phyloP scores from a whole-genome alignment of 176 grass and related monocot species.

The Chrysopogon serrulatus region DNA sequence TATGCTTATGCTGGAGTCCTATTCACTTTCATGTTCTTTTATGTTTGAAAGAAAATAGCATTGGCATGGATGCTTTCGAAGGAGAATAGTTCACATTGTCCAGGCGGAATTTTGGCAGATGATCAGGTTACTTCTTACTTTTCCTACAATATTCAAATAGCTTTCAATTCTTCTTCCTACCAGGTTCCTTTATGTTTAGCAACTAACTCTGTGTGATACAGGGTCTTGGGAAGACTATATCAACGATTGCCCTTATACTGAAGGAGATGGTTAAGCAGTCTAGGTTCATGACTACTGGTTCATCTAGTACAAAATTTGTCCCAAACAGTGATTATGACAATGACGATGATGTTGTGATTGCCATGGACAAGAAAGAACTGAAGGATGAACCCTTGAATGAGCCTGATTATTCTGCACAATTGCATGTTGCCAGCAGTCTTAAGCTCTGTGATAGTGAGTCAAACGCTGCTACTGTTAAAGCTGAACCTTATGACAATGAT shows the following conservation, averaged over 20 bases:
- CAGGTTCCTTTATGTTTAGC: conserved; percentile 1
- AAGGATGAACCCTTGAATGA: conserved; percentile 11
- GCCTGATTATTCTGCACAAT: background rate
- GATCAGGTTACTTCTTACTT: conserved; percentile 70
- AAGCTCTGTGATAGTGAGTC: background rate
- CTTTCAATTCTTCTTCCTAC: conserved; percentile 25
- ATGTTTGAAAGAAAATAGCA: conserved; percentile 76
- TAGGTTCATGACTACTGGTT: conserved; percentile 51
- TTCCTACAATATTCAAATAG: conserved; percentile 19
- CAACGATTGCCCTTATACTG: conserved; percentile 78
- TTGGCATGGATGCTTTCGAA: conserved; percentile 92
- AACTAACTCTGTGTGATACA: conserved; percentile 3
- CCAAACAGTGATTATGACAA: conserved; percentile 62
- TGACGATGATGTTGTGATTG: conserved; percentile 28
- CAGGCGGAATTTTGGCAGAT: conserved; percentile 94
- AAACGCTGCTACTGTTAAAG: conserved; percentile 7
- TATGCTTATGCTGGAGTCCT: conserved; percentile 4
- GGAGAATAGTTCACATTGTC: conserved; percentile 80
- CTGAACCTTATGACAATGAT: background rate
- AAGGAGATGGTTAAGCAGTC: conserved; percentile 79
- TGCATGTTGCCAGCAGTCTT: background rate
- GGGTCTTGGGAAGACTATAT: conserved; percentile 96
- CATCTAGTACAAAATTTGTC: conserved; percentile 27
- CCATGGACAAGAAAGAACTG: conserved; percentile 12
- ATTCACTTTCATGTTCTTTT: conserved; percentile 23